Base-by-base conservation (phyloP, 2,329 filamentous ascomycete species). In the Xylaria sp. region DNA sequence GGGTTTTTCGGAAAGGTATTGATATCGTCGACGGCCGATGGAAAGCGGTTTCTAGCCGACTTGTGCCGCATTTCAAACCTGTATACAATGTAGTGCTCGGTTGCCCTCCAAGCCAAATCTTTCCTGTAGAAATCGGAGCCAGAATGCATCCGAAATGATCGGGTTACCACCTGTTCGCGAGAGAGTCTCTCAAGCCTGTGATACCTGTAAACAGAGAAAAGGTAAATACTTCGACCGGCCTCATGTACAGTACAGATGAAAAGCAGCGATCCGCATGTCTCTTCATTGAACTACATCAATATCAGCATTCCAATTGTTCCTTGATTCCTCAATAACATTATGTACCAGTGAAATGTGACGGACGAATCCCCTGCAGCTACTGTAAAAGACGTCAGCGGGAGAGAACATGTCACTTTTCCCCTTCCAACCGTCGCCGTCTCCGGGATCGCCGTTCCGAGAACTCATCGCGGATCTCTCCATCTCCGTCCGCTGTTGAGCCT, bases 161-260 rank as follows among this genome's bases (percentile, higher is more conserved):
- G 55, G 59, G 46, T 44, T 70, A 64, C 56, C 62, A 34, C 72
- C 66, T 58, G 41, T 71, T 37, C 79, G 80, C 52, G 73, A 74
- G 15, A 85, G 86, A 69, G 83, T 87, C 52, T 80, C 84, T 66
- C 87, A 87, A 70, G 86, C 86, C 52, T 88, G 86, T 76, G 85
- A 87, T 70, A 81, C 82, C 2, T 88, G 86, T 79, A 88, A 88
- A 73, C 80, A 82, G 12, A 82, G 85, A 64, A 88, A 87, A 80
- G 81, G 77, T 79, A 66, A 65, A 50, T 63, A 44, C 15, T 9
- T 56, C 20, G 9, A 18, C 18, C 28, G n/a, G 8, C n/a, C 23
- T 7, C 32, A 34, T 48, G 39, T 46, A 23, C 25, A 15, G 39
- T 46, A 23, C 25, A 15, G 41, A 44, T 18, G 23, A 18, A 18